These are phyloP conservation scores for Acacia melanoxylon DNA, from an alignment of 306 rosid species.

Conservation along the genomic window DNA sequence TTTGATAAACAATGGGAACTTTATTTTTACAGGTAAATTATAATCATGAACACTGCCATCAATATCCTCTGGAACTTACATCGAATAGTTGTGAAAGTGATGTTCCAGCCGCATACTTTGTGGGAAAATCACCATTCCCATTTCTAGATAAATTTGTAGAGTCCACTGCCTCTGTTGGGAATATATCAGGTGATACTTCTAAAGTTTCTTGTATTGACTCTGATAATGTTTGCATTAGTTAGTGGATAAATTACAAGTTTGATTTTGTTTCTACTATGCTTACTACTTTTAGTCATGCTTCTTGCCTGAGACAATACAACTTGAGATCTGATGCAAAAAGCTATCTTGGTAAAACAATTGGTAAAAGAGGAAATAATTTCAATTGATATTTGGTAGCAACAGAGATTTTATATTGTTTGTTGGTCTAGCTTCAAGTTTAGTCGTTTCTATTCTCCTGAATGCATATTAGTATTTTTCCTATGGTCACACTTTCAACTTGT, in stretches of 20 bases:
- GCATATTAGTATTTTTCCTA: not conserved
- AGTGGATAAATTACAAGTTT: not conserved
- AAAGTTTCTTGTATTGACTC: not conserved
- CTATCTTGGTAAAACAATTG: not conserved
- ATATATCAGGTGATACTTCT: constrained; percentile 59
- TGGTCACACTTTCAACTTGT: constrained; percentile 4
- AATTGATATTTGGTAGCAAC: not conserved
- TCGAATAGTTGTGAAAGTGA: constrained; percentile 45
- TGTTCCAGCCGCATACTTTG: constrained; percentile 60
- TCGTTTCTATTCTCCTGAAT: not conserved
- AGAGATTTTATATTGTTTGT: not conserved
- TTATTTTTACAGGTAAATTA: constrained; percentile 53
- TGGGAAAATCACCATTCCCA: constrained; percentile 84
- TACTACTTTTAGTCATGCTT: not conserved
- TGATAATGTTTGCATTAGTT: not conserved
- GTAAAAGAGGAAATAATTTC: constrained; percentile 10
- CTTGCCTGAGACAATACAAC: constrained; percentile 14
- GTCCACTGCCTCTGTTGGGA: constrained; percentile 67
- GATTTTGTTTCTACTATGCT: not conserved
- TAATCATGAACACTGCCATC: constrained; percentile 38
- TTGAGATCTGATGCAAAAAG: not conserved
- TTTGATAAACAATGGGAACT: constrained; percentile 1
- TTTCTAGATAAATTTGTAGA: constrained; percentile 71
- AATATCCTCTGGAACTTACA: constrained; percentile 40
- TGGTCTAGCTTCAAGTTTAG: not conserved